Percentiles rank a stretch among this genome's conserved stretches.
These are phyloP conservation scores for Coix lacrymajobi DNA, from an alignment of 176 grass and related monocot species.

Conservation along the genomic window DNA sequence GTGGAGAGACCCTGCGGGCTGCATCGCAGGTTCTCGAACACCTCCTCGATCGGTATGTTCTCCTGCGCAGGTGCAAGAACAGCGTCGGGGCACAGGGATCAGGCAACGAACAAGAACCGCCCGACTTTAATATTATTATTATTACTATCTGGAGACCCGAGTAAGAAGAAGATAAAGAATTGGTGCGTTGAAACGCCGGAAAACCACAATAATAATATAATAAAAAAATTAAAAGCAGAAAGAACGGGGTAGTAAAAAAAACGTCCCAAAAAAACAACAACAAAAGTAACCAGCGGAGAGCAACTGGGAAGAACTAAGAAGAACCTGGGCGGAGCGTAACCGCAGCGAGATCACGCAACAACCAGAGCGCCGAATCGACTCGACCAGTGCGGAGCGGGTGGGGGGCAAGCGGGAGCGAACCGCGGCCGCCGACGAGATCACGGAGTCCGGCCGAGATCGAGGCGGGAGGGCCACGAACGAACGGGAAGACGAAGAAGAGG, in stretches of 20 bases:
- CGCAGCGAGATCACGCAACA: not conserved
- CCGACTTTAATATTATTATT: not conserved
- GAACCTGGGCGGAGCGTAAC: slow-evolving; percentile 5
- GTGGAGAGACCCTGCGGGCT: slow-evolving; percentile 59
- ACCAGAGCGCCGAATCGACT: not conserved
- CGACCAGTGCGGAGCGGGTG: not conserved
- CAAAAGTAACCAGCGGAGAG: not conserved
- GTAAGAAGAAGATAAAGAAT: not conserved
- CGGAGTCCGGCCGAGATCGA: not conserved
- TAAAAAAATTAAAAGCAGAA: not conserved
- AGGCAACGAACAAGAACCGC: not conserved
- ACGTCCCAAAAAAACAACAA: not conserved
- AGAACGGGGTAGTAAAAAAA: not conserved
- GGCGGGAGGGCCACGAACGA: not conserved
- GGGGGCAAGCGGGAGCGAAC: not conserved
- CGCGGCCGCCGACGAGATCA: not conserved
- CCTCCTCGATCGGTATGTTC: slow-evolving; percentile 87
- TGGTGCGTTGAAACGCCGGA: not conserved
- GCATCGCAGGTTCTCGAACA: slow-evolving; percentile 80
- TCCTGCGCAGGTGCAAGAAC: slow-evolving; percentile 36
- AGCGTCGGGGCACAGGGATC: not conserved
- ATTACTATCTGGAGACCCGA: not conserved
- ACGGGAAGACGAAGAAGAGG: not conserved
- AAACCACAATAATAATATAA: not conserved
- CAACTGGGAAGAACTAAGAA: not conserved